Evolutionary conservation across 2,329 filamentous ascomycete species (phyloP), one percentile per base, ranked within the genome.

Genomic region (Clonostachys solani): DNA sequence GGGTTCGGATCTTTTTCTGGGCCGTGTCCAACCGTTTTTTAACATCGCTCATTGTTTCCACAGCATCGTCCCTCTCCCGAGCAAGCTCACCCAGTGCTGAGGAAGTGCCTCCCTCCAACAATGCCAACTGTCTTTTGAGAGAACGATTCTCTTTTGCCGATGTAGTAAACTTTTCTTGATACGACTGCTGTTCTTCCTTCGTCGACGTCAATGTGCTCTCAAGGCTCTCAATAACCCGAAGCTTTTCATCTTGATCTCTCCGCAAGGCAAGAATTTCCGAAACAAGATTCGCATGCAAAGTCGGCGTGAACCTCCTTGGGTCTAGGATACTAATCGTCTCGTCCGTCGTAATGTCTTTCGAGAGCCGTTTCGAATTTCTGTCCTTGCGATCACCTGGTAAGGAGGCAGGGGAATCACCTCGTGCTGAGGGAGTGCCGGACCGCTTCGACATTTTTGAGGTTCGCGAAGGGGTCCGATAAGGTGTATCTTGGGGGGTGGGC

Each of bases 241-340:
- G 80, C 67, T 96, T 96, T 40, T 88, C 89, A 61, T 99, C 94
- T 52, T 97, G 82, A 54, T 99, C 94, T 49, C 94, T 80, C 18
- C 92, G 83, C 44, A 99, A 71, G 3, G 84, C 83, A 37, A 99
- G 73, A 52, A 99, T 99, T 65, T 99, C 94, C 0, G 92, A 92
- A 1, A 99, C 92, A 7, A 99, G 73, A 44, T 89, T 96, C 9
- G 94, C 94, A 64, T 97, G 94, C 12, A 99, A 72, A 0, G 92
- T 97, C 2, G 94, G 94, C 1, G 94, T 99, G 61, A 99, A 96
- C 36, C 94, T 82, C 47, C 92, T 83, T 4, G 94, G 91, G 60
- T 99, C 94, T 33, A 96, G 74, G 18, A 90, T 83, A 55, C 80
- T 78, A 49, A 91, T 83, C 41, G 72, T 81, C 52, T 92, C 87